Evolutionary conservation across 2,329 filamentous ascomycete species (phyloP).

Genomic region (Alternaria rosae): DNA sequence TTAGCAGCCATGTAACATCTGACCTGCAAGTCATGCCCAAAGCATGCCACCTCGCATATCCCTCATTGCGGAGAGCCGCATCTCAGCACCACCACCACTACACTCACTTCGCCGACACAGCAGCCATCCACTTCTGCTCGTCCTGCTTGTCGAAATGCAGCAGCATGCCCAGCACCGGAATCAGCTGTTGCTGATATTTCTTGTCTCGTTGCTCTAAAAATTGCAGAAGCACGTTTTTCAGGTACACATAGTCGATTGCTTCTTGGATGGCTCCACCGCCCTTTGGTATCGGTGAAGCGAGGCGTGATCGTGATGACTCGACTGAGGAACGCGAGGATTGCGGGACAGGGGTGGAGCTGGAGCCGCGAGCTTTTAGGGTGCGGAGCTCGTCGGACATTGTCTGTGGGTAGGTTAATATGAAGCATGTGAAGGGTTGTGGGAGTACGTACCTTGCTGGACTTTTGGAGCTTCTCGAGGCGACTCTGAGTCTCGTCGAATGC

Average conservation of each 20-base stretch:
- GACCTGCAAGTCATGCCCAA: constrained; percentile 7
- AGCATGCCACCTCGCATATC: constrained; percentile 11
- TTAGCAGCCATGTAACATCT: not conserved
- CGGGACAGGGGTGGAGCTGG: constrained; percentile 55
- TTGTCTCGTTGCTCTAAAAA: constrained; percentile 84
- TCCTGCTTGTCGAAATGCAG: constrained; percentile 80
- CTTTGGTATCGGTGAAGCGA: constrained; percentile 58
- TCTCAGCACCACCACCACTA: not conserved
- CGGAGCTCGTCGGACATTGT: constrained; percentile 67
- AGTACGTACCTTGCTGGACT: constrained; percentile 63
- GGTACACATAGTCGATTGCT: constrained; percentile 68
- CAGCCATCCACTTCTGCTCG: constrained; percentile 85
- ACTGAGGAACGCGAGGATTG: constrained; percentile 66
- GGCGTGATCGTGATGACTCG: constrained; percentile 59
- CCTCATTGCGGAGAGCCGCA: constrained; percentile 22
- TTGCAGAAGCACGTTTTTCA: constrained; percentile 82
- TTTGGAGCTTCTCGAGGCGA: constrained; percentile 80
- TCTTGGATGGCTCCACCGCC: constrained; percentile 41
- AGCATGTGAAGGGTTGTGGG: not conserved
- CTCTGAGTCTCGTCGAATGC: constrained; percentile 79
- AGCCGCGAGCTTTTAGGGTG: constrained; percentile 52
- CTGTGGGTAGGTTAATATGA: constrained; percentile 37
- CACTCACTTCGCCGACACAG: constrained; percentile 62
- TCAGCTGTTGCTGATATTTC: constrained; percentile 75
- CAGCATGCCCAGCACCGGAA: constrained; percentile 78